These are phyloP conservation scores for Psilocybe azurescens DNA, from an alignment of 768 basidiomycete genomes.

Conservation along the genomic window DNA sequence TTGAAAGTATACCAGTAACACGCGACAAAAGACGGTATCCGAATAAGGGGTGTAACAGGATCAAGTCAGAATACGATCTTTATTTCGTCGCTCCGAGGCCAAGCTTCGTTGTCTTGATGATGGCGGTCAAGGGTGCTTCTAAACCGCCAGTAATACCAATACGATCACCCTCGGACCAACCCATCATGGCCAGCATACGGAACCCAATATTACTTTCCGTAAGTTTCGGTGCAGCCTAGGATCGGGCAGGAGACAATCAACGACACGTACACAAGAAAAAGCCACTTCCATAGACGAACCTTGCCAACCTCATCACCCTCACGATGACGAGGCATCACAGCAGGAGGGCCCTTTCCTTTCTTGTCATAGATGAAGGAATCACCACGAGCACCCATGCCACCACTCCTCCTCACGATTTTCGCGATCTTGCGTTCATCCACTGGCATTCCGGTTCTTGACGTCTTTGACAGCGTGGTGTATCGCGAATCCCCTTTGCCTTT, in stretches of 20 bases:
- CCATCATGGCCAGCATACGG: constrained; percentile 87
- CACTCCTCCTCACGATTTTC: constrained; percentile 43
- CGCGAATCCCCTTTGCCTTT: constrained; percentile 70
- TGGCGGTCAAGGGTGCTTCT: constrained; percentile 77
- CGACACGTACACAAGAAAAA: neutral
- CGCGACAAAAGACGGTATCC: neutral
- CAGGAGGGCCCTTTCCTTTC: constrained; percentile 29
- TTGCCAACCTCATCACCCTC: constrained; percentile 93
- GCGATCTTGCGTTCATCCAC: constrained; percentile 68
- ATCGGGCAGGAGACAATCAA: constrained; percentile 7
- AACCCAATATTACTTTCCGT: constrained; percentile 85
- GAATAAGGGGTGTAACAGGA: neutral
- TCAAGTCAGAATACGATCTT: neutral
- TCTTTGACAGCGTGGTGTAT: constrained; percentile 82
- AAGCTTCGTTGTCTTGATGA: constrained; percentile 86
- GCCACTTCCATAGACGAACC: constrained; percentile 45
- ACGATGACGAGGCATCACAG: constrained; percentile 52
- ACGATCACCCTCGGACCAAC: constrained; percentile 83
- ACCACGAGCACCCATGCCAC: constrained; percentile 38
- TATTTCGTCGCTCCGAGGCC: constrained; percentile 74
- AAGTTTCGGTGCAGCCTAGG: constrained; percentile 82
- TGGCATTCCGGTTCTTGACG: constrained; percentile 54
- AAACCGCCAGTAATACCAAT: constrained; percentile 76
- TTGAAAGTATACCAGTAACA: neutral
- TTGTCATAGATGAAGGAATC: constrained; percentile 39